Conservation (phyloP, 805 yeast species). For the Komagataella ulmi region DNA sequence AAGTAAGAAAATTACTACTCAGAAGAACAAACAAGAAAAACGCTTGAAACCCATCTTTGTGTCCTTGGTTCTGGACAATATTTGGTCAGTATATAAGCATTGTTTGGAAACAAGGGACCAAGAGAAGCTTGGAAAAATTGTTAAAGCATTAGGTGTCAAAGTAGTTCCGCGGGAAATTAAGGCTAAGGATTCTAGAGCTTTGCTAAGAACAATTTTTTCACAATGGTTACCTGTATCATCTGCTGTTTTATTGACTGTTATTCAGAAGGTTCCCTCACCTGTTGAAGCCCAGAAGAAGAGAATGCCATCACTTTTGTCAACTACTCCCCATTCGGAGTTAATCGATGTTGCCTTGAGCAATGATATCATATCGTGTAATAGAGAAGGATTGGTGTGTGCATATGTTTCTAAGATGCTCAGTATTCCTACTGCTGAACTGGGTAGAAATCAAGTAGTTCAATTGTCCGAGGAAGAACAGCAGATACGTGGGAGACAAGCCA, state of each 20-base stretch:
- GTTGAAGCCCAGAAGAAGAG: conserved; percentile 58
- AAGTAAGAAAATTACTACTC: conserved; percentile 66
- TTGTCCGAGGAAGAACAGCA: conserved; percentile 41
- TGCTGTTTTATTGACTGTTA: conserved; percentile 71
- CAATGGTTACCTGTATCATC: conserved; percentile 94
- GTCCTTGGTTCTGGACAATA: conserved; percentile 71
- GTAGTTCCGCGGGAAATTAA: conserved; percentile 63
- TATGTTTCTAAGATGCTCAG: conserved; percentile 86
- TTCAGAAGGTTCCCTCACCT: conserved; percentile 82
- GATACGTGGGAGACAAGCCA: conserved; percentile 50
- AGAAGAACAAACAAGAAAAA: conserved; percentile 49
- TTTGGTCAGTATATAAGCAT: conserved; percentile 83
- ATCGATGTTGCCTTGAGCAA: conserved; percentile 34
- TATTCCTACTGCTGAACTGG: conserved; percentile 70
- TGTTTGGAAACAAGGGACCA: conserved; percentile 50
- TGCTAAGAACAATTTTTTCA: conserved; percentile 57
- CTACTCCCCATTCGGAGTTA: conserved; percentile 34
- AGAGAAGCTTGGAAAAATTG: conserved; percentile 65
- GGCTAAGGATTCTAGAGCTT: conserved; percentile 58
- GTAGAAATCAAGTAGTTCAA: conserved; percentile 31
- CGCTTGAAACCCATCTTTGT: conserved; percentile 72
- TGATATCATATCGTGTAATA: conserved; percentile 57
- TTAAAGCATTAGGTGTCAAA: conserved; percentile 53
- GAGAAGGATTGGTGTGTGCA: conserved; percentile 53
- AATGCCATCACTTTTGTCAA: conserved; percentile 50